Percentiles rank a stretch among this genome's conserved stretches.
Conservation (phyloP, 768 basidiomycete genomes). For the Leccinum subgranulosum region DNA sequence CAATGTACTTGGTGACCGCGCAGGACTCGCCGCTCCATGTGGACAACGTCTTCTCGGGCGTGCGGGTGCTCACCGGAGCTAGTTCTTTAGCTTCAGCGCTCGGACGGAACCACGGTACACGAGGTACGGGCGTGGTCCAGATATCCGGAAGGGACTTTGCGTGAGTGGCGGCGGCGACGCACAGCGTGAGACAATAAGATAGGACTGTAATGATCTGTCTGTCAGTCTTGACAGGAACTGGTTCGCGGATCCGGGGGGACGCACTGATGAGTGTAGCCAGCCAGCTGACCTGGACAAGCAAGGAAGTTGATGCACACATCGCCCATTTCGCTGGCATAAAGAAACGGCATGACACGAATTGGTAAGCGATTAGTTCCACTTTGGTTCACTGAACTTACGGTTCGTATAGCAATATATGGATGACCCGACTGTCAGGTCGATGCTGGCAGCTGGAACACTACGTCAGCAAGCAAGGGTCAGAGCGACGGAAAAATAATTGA, state of each 20-base stretch:
- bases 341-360: background rate
- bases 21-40: conserved; percentile 17
- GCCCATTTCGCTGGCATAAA: conserved; percentile 35
- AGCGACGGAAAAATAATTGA: background rate
- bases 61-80: conserved; percentile 1
- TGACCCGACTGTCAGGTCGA: conserved; percentile 45
- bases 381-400: conserved; percentile 28
- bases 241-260: conserved; percentile 18
- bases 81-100: conserved; percentile 1
- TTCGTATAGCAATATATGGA: conserved; percentile 33
- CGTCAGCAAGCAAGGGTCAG: background rate
- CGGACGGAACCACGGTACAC: conserved; percentile 55
- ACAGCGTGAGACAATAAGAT: conserved; percentile 53
- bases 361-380: background rate
- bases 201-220: conserved; percentile 35
- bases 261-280: conserved; percentile 44
- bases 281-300: conserved; percentile 50
- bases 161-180: conserved; percentile 47
- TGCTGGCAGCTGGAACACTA: conserved; percentile 41
- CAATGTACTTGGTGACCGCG: conserved; percentile 26
- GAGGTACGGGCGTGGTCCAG: conserved; percentile 51
- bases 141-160: conserved; percentile 40
- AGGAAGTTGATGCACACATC: conserved; percentile 45
- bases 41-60: conserved; percentile 6
- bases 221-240: background rate